These are phyloP conservation scores for Chrysoporthe puriensis DNA, from an alignment of 2,329 filamentous ascomycete genomes.

Conservation along the genomic window DNA sequence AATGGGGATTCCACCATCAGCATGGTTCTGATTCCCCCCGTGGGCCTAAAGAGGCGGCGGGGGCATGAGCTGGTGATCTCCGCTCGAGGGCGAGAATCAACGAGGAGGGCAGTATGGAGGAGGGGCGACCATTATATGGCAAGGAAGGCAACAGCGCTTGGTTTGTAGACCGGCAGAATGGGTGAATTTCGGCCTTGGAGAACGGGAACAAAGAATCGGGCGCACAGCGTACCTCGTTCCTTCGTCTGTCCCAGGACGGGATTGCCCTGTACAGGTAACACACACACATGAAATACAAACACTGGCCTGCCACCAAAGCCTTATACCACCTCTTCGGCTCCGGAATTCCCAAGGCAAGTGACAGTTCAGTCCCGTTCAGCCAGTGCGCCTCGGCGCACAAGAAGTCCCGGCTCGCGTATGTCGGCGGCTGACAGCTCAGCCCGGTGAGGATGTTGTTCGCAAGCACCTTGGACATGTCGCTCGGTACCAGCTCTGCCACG, in stretches of 20 bases:
- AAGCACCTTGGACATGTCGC: slow-evolving; percentile 63
- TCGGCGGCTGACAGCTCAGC: slow-evolving; percentile 67
- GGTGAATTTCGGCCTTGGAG: background rate
- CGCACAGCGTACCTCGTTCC: slow-evolving; percentile 46
- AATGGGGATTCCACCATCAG: background rate
- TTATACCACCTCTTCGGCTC: slow-evolving; percentile 61
- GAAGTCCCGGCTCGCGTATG: slow-evolving; percentile 67
- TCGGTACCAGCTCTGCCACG: slow-evolving; percentile 68
- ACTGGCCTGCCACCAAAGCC: slow-evolving; percentile 65
- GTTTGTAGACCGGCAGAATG: background rate
- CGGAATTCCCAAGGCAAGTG: slow-evolving; percentile 61
- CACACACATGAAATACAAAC: slow-evolving; percentile 63
- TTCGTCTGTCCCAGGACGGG: slow-evolving; percentile 45
- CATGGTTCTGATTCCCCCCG: background rate
- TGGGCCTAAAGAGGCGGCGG: too few relatives aligned
- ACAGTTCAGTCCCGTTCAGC: slow-evolving; percentile 69
- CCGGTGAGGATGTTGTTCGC: slow-evolving; percentile 76
- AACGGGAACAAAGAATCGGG: background rate
- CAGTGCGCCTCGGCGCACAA: slow-evolving; percentile 70
- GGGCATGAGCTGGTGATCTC: background rate
- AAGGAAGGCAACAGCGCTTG: background rate
- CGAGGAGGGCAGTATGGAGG: too few relatives aligned
- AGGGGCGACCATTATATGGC: background rate
- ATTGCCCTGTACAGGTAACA: slow-evolving; percentile 50
- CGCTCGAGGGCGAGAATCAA: background rate